phyloP scores from a whole-genome alignment of 805 yeast species.

The Wickerhamomyces bisporus region DNA sequence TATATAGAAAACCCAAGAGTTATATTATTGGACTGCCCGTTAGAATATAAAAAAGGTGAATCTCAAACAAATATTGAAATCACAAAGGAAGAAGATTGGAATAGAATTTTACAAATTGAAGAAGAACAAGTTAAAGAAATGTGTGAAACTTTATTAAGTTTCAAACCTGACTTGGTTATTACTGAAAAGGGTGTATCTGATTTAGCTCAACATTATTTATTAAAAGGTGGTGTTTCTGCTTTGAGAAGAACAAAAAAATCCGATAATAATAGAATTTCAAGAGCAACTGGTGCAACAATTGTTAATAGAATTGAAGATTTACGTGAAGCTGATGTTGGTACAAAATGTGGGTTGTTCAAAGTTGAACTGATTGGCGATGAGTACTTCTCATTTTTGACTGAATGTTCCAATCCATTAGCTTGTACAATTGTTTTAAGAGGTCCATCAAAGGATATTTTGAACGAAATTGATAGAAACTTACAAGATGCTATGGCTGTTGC shows the following conservation, averaged over 20 bases:
- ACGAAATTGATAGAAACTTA: conserved; percentile 93
- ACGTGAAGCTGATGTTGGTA: conserved; percentile 86
- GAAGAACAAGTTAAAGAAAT: conserved; percentile 90
- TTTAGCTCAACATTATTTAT: conserved; percentile 91
- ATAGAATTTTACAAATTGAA: conserved; percentile 88
- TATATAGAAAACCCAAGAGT: conserved; percentile 83
- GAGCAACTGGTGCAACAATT: conserved; percentile 97
- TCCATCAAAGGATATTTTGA: conserved; percentile 92
- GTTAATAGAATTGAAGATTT: conserved; percentile 94
- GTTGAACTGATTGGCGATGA: conserved; percentile 97
- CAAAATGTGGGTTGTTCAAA: conserved; percentile 83
- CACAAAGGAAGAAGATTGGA: conserved; percentile 95
- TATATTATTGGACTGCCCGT: conserved; percentile 88
- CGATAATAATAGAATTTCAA: conserved; percentile 92
- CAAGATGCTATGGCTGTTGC: conserved; percentile 99
- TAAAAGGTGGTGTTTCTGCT: conserved; percentile 90
- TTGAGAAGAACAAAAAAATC: conserved; percentile 92
- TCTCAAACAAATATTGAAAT: conserved; percentile 97
- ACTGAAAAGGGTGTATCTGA: conserved; percentile 99
- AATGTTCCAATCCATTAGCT: conserved; percentile 84
- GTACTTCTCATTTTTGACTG: conserved; percentile 79
- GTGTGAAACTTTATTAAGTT: conserved; percentile 78
- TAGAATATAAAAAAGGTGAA: conserved; percentile 98
- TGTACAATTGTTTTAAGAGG: conserved; percentile 93
- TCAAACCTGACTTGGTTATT: conserved; percentile 90